Evolutionary conservation across 108 stramenopile species (phyloP).

Genomic region (Bacterosira constricta): DNA sequence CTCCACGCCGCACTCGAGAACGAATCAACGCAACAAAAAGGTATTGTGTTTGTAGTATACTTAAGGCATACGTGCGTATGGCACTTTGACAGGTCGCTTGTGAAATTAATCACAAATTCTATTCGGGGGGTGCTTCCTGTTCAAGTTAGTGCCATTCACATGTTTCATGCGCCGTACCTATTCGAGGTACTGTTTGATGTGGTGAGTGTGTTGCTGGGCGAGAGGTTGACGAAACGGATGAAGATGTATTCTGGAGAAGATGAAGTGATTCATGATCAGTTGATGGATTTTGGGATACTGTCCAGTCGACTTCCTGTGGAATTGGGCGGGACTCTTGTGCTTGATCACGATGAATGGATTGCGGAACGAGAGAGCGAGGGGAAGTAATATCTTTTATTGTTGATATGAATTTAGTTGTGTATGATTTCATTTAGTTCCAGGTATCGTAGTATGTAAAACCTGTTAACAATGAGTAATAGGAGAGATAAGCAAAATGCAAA

Average conservation of each 20-base stretch:
- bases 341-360: slow-evolving; percentile 27
- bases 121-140: slow-evolving; percentile 35
- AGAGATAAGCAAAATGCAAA: too few species aligned
- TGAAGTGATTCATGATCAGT: slow-evolving; percentile 9
- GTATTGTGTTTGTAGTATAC: slow-evolving; percentile 34
- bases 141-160: slow-evolving; percentile 37
- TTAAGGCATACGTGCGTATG: slow-evolving; percentile 2
- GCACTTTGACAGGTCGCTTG: slow-evolving; percentile 38
- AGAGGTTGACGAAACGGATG: slow-evolving; percentile 35
- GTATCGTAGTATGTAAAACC: too few species aligned
- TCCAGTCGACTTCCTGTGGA: slow-evolving; percentile 20
- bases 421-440: too few species aligned
- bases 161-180: slow-evolving; percentile 36
- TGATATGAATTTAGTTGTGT: too few species aligned
- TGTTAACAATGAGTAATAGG: too few species aligned
- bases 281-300: slow-evolving; percentile 20
- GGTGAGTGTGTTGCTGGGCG: slow-evolving; percentile 19
- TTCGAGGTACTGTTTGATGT: slow-evolving; percentile 42
- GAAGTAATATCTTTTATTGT: background rate
- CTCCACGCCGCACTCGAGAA: slow-evolving; percentile 35
- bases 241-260: slow-evolving; percentile 38
- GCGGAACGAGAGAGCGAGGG: background rate
- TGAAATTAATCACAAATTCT: slow-evolving; percentile 11
- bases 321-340: slow-evolving; percentile 24
- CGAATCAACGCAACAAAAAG: slow-evolving; percentile 35